phyloP scores from a whole-genome alignment of 2,329 filamentous ascomycete genomes.

The Dactylellina haptotyla region DNA sequence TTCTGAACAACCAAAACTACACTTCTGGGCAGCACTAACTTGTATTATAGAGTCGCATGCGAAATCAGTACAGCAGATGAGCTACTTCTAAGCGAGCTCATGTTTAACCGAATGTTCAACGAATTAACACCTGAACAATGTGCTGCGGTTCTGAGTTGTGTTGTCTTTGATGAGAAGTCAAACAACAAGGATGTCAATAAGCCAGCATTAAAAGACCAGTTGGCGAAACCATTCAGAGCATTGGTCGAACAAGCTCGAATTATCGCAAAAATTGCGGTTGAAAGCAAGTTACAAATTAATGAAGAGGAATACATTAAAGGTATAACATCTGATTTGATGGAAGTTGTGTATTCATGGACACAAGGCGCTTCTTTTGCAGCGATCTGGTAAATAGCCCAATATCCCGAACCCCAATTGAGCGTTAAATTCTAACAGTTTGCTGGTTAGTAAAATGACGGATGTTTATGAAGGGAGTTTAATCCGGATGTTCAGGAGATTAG shows the following conservation, averaged over 20 bases:
- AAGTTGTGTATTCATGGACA: slow-evolving; percentile 91
- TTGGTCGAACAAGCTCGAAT: slow-evolving; percentile 86
- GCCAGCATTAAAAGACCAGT: slow-evolving; percentile 77
- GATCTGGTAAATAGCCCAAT: slow-evolving; percentile 78
- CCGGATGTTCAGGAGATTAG: slow-evolving; percentile 91
- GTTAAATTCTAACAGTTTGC: slow-evolving; percentile 55
- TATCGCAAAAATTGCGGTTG: slow-evolving; percentile 91
- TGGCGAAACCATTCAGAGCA: slow-evolving; percentile 84
- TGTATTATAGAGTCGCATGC: slow-evolving; percentile 76
- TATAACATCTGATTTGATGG: slow-evolving; percentile 96
- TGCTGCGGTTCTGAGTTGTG: slow-evolving; percentile 86
- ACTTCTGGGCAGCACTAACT: slow-evolving; percentile 2
- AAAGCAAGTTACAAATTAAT: slow-evolving; percentile 93
- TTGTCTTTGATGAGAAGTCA: slow-evolving; percentile 97
- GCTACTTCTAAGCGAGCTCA: slow-evolving; percentile 86
- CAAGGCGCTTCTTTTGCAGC: slow-evolving; percentile 89
- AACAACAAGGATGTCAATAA: slow-evolving; percentile 68
- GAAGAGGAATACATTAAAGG: slow-evolving; percentile 84
- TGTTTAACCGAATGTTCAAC: slow-evolving; percentile 99
- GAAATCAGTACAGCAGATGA: slow-evolving; percentile 98
- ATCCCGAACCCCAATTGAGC: too few species aligned
- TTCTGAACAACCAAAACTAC: neutral
- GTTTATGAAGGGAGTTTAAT: slow-evolving; percentile 97
- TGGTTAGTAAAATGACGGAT: slow-evolving; percentile 92
- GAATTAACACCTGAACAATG: slow-evolving; percentile 87